These are phyloP conservation scores for Neocucurbitaria cava DNA, from an alignment of 2,329 filamentous ascomycete genomes.

Conservation along the genomic window DNA sequence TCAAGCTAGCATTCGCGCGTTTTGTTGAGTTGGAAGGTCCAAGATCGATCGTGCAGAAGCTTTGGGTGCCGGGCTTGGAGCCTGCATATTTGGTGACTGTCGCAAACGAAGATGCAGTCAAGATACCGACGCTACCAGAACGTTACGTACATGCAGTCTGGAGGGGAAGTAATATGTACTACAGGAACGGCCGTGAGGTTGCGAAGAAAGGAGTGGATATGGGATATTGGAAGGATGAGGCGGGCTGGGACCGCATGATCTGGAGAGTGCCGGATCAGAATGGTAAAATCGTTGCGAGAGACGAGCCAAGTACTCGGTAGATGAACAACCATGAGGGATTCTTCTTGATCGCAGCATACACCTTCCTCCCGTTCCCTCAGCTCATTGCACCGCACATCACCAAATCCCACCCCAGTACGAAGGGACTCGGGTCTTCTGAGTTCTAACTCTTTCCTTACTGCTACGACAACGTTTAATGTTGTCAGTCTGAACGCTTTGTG, in stretches of 20 bases:
- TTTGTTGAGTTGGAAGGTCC: slow-evolving; percentile 2
- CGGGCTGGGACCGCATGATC: slow-evolving; percentile 1
- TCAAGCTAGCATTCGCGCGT: slow-evolving; percentile 8
- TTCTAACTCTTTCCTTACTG: no score
- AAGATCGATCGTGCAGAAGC: not conserved
- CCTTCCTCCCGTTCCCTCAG: no score
- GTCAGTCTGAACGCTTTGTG: no score
- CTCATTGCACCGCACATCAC: no score
- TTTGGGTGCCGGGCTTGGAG: slow-evolving; percentile 17
- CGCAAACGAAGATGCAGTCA: no score
- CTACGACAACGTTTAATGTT: no score
- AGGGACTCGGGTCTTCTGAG: no score
- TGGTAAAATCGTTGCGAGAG: not conserved
- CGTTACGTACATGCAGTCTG: not conserved
- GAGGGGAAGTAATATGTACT: slow-evolving; percentile 5
- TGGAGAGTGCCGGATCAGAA: not conserved
- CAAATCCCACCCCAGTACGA: no score
- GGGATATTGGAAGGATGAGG: not conserved
- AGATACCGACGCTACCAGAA: not conserved
- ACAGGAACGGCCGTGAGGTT: not conserved
- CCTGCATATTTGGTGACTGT: not conserved
- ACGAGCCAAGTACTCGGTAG: no score
- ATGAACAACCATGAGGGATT: no score
- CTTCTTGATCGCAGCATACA: no score
- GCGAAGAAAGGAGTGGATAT: not conserved